Conservation (phyloP, 208 protist genomes). For the Tritrichomonas musculus region DNA sequence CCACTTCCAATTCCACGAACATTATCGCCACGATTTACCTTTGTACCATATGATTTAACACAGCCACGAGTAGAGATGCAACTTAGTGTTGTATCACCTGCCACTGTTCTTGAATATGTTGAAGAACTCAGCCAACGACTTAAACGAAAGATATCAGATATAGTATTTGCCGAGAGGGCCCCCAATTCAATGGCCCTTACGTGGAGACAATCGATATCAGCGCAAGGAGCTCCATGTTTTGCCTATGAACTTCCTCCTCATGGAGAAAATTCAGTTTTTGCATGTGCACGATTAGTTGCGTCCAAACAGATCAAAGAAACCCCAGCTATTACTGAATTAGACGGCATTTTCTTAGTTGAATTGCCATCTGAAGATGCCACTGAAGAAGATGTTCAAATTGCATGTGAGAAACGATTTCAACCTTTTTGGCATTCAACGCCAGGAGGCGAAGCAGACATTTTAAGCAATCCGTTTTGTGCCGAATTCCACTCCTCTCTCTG, state of each 20-base stretch:
- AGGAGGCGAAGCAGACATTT: background rate
- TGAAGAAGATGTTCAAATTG: background rate
- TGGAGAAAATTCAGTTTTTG: background rate
- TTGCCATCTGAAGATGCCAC: background rate
- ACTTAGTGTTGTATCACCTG: background rate
- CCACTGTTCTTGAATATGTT: background rate
- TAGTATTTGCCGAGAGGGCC: background rate
- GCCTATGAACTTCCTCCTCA: background rate
- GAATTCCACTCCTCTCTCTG: too few relatives aligned
- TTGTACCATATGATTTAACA: background rate
- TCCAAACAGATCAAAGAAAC: background rate
- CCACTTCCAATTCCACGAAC: slow-evolving; percentile 37
- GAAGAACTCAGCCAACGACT: background rate
- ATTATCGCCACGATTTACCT: background rate
- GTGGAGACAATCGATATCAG: background rate
- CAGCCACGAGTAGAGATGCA: background rate
- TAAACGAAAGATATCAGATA: background rate
- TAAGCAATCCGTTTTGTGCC: too few relatives aligned
- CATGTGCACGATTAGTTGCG: background rate
- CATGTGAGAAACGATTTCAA: background rate
- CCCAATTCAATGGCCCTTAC: background rate
- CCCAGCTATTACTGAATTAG: background rate
- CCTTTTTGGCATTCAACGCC: background rate
- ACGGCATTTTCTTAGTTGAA: background rate
- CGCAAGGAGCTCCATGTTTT: background rate